Conservation (phyloP, 805 yeast species). For the Schwanniomyces sp. region DNA sequence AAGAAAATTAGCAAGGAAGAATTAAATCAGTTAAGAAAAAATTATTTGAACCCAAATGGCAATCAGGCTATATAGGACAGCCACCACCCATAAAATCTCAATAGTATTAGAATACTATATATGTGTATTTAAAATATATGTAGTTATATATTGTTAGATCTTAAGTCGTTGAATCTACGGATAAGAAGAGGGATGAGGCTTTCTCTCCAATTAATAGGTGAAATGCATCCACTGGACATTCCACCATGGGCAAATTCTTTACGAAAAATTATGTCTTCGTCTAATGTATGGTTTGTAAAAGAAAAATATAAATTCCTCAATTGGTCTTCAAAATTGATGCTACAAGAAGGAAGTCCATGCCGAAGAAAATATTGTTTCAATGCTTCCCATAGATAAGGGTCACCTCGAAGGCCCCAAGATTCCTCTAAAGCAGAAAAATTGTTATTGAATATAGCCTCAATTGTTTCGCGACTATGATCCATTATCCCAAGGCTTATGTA, state of each 20-base stretch:
- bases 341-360: not conserved
- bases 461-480: not conserved
- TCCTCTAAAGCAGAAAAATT: not conserved
- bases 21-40: not conserved
- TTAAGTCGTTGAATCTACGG: not conserved
- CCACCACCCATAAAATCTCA: too few relatives aligned
- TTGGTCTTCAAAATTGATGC: not conserved
- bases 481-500: not conserved
- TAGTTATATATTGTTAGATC: too few relatives aligned
- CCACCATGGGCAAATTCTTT: not conserved
- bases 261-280: not conserved
- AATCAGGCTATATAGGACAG: too few relatives aligned
- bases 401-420: not conserved
- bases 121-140: too few relatives aligned
- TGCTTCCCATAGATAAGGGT: not conserved
- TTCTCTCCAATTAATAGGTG: not conserved
- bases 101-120: too few relatives aligned
- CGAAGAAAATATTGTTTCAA: not conserved
- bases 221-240: not conserved
- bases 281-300: not conserved
- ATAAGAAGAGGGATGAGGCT: not conserved
- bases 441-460: not conserved
- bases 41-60: too few relatives aligned
- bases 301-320: not conserved
- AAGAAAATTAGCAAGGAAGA: slow-evolving; percentile 9